Percentiles rank a stretch among this genome's conserved stretches.
phyloP scores from a whole-genome alignment of 495 filamentous ascomycete genomes.

The Aspergillus leporis region DNA sequence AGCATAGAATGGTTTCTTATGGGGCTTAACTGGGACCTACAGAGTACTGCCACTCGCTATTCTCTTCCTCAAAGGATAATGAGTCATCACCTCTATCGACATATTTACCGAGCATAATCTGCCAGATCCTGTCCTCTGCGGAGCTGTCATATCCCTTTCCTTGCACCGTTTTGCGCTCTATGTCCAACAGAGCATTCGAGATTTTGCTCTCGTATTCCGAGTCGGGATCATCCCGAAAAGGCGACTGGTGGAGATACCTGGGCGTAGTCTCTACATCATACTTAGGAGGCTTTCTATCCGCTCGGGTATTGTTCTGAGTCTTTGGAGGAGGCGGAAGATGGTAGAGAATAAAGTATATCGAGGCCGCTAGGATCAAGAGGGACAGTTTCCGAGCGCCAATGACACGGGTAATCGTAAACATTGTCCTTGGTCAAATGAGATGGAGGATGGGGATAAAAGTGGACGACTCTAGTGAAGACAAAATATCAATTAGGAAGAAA shows the following conservation, averaged over 20 bases:
- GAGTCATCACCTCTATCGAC: conserved; percentile 30
- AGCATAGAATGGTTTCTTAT: background rate
- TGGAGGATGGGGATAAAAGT: no score
- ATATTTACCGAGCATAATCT: conserved; percentile 30
- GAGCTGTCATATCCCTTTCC: conserved; percentile 9
- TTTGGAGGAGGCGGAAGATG: background rate
- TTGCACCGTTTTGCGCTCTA: conserved; percentile 25
- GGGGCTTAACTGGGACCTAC: conserved; percentile 17
- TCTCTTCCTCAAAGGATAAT: conserved; percentile 28
- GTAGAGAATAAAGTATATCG: background rate
- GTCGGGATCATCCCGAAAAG: conserved; percentile 33
- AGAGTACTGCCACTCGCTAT: conserved; percentile 34
- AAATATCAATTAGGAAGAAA: no score
- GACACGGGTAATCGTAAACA: background rate
- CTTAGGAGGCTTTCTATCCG: background rate
- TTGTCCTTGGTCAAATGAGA: background rate
- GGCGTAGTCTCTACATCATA: conserved; percentile 22
- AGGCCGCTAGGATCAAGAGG: background rate
- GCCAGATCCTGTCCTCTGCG: conserved; percentile 33
- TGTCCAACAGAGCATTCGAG: conserved; percentile 23
- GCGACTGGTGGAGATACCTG: conserved; percentile 32
- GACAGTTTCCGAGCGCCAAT: background rate
- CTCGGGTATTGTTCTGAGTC: background rate
- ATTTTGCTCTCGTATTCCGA: conserved; percentile 30
- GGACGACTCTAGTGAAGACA: no score